A percentile compares a stretch with the other conserved stretches of the same genome.
Conservation (phyloP, 2,329 filamentous ascomycete species). For the Fusarium phyllophilum region DNA sequence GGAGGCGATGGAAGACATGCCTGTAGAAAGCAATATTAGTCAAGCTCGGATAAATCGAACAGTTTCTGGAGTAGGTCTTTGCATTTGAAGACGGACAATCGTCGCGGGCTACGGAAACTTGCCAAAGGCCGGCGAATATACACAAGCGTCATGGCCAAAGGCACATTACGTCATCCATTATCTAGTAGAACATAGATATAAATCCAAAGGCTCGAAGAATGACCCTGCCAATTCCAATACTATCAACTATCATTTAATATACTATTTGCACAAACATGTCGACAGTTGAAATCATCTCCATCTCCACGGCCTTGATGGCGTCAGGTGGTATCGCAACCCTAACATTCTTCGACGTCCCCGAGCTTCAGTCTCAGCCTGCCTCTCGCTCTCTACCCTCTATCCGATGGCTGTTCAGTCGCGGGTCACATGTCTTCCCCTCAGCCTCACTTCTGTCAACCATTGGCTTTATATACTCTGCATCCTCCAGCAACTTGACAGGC, state of each 20-base stretch:
- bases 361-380: constrained; percentile 11
- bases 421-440: neutral
- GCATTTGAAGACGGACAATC: neutral
- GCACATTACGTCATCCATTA: constrained; percentile 4
- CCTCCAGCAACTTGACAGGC: fast-evolving
- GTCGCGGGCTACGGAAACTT: neutral
- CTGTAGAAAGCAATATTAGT: too few species aligned
- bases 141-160: neutral
- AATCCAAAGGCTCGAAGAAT: neutral
- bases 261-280: neutral
- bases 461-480: neutral
- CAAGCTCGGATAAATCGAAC: fast-evolving
- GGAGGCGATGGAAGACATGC: too few species aligned
- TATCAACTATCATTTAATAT: too few species aligned
- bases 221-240: fast-evolving
- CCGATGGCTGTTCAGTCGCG: neutral
- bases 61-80: fast-evolving
- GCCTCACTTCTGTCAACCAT: neutral
- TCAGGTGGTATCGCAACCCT: constrained; percentile 3
- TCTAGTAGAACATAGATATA: fast-evolving
- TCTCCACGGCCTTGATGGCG: neutral
- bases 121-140: neutral
- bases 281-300: neutral
- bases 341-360: constrained; percentile 10
- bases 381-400: neutral